Percentiles rank a stretch among this genome's conserved stretches.
These are phyloP conservation scores for Mycosphaerelloides madeirae DNA, from an alignment of 2,329 filamentous ascomycete species.

Conservation along the genomic window DNA sequence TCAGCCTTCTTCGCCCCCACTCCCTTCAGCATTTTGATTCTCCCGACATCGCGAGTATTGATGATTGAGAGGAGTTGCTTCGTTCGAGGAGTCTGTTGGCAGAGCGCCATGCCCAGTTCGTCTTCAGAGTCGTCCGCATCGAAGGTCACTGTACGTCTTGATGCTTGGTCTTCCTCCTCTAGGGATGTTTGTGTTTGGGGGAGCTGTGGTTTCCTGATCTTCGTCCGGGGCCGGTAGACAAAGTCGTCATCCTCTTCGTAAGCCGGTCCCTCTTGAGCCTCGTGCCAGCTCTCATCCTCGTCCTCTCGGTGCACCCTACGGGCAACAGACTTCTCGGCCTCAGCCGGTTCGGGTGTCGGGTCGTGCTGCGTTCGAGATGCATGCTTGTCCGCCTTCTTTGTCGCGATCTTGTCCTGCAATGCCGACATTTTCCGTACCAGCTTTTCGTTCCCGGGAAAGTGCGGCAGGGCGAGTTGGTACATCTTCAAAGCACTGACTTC, in stretches of 20 bases:
- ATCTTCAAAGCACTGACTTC: conserved; percentile 72
- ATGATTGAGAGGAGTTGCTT: conserved; percentile 63
- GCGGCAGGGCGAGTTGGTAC: conserved; percentile 79
- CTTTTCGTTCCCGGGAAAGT: conserved; percentile 81
- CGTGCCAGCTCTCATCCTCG: conserved; percentile 43
- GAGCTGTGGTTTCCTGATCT: conserved; percentile 26
- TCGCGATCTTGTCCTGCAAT: conserved; percentile 49
- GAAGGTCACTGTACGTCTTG: too few species aligned
- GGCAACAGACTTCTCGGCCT: conserved; percentile 9
- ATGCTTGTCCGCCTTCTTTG: conserved; percentile 33
- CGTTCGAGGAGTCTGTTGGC: conserved; percentile 52
- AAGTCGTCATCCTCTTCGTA: conserved; percentile 38
- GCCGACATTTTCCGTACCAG: conserved; percentile 53
- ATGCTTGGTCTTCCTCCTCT: conserved; percentile 8
- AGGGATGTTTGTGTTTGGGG: conserved; percentile 11
- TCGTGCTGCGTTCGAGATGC: neutral
- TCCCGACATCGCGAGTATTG: conserved; percentile 64
- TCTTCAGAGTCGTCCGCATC: conserved; percentile 26
- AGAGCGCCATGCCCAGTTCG: conserved; percentile 24
- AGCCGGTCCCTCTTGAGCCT: conserved; percentile 27
- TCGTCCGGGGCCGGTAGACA: conserved; percentile 37
- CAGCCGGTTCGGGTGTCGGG: conserved; percentile 4
- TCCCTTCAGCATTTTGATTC: conserved; percentile 63
- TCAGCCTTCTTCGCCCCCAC: conserved; percentile 69
- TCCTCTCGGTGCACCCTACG: conserved; percentile 8